Conservation (phyloP, 2,329 filamentous ascomycete genomes). For the Pyrenophora teres region DNA sequence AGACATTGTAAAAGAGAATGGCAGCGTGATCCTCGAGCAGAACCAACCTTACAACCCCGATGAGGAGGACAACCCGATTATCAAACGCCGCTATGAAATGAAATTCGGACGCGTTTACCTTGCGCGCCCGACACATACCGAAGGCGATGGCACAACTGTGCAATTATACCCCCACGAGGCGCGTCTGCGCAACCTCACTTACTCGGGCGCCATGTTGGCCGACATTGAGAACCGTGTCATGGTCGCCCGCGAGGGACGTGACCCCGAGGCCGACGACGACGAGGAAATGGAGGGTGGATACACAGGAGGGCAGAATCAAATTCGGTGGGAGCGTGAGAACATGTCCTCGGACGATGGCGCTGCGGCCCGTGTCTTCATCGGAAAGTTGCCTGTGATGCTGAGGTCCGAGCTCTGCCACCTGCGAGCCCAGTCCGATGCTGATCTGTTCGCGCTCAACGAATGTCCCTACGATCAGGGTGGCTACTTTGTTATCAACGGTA, state of each 20-base stretch:
- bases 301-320: constrained; percentile 41
- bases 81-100: constrained; percentile 90
- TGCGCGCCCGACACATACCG: constrained; percentile 86
- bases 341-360: constrained; percentile 54
- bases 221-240: constrained; percentile 85
- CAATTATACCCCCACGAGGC: constrained; percentile 93
- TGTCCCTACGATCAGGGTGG: constrained; percentile 98
- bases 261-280: constrained; percentile 69
- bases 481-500: constrained; percentile 99
- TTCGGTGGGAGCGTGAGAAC: constrained; percentile 57
- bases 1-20: constrained; percentile 90
- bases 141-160: constrained; percentile 86
- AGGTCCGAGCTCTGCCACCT: constrained; percentile 96
- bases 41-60: constrained; percentile 77
- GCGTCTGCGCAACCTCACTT: constrained; percentile 92
- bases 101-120: constrained; percentile 91
- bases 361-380: constrained; percentile 82
- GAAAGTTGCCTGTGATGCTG: constrained; percentile 96
- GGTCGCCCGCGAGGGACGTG: constrained; percentile 75
- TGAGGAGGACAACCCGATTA: constrained; percentile 71
- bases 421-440: constrained; percentile 79
- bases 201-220: constrained; percentile 88
- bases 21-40: constrained; percentile 89
- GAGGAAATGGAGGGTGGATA: constrained; percentile 48
- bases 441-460: constrained; percentile 89